A percentile compares a stretch with the other conserved stretches of the same genome.
phyloP scores from a whole-genome alignment of 169 alveolate genomes.

The Neospora caninum region DNA sequence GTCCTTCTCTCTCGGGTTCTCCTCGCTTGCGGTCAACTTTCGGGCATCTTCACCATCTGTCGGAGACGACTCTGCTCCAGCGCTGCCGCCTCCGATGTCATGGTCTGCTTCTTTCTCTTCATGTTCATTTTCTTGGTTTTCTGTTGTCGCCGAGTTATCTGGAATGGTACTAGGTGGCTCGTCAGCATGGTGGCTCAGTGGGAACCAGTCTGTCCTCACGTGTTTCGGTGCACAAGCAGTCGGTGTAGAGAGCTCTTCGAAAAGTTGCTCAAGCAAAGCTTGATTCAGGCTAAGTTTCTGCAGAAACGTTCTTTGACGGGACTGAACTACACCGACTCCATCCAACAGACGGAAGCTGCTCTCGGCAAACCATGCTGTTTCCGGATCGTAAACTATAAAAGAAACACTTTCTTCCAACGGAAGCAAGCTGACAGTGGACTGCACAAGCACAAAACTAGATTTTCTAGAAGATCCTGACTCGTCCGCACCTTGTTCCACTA shows the following conservation, averaged over 20 bases:
- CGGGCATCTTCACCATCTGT: background rate
- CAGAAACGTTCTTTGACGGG: background rate
- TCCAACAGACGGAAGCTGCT: slow-evolving; percentile 10
- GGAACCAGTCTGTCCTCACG: background rate
- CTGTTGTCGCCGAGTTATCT: too few species aligned
- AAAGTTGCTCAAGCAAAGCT: background rate
- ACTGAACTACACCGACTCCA: background rate
- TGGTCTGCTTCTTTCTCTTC: background rate
- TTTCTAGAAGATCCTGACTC: background rate
- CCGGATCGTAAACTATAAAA: slow-evolving; percentile 10
- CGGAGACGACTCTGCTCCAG: background rate
- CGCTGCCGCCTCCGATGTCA: slow-evolving; percentile 1
- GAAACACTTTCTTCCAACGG: background rate
- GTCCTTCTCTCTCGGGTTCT: background rate
- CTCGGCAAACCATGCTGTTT: background rate
- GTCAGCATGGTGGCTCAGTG: too few species aligned
- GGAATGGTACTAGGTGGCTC: background rate
- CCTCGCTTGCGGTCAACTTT: background rate
- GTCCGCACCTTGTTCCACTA: background rate
- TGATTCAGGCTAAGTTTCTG: background rate
- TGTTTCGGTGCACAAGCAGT: background rate
- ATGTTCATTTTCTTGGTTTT: background rate
- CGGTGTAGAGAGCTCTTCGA: background rate
- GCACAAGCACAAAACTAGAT: background rate
- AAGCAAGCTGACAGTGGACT: background rate